Conservation (phyloP, 2,329 filamentous ascomycete species). For the Aspergillus candidus region DNA sequence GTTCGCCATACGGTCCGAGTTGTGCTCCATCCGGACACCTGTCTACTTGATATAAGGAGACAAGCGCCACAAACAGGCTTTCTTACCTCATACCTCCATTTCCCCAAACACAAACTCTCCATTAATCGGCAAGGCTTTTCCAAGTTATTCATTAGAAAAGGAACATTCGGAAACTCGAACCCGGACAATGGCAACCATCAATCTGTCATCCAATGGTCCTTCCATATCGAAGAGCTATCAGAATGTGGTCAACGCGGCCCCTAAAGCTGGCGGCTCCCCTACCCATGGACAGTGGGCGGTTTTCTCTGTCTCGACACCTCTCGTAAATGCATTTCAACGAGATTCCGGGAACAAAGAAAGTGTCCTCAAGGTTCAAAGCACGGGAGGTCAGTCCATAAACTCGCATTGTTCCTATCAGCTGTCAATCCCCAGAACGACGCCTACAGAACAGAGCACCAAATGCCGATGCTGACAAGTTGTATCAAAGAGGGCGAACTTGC, state of each 20-base stretch:
- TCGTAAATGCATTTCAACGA: conserved; percentile 84
- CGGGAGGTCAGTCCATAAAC: conserved; percentile 60
- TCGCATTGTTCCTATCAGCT: no score
- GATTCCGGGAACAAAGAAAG: conserved; percentile 83
- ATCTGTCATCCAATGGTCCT: conserved; percentile 70
- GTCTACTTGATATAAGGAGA: no score
- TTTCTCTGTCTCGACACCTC: conserved; percentile 85
- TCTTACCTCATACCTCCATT: no score
- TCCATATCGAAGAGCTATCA: conserved; percentile 74
- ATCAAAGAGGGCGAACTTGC: conserved; percentile 75
- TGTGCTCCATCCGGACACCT: no score
- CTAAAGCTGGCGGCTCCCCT: conserved; percentile 59
- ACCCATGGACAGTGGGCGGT: conserved; percentile 91
- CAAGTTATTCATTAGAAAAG: no score
- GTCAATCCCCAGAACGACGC: no score
- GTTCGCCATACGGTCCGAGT: no score
- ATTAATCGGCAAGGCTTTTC: no score
- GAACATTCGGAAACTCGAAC: background rate
- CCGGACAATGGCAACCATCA: conserved; percentile 65
- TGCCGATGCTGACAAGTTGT: conserved; percentile 14
- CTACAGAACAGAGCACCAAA: no score
- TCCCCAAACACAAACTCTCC: no score
- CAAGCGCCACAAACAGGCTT: no score
- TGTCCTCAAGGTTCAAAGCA: conserved; percentile 86
- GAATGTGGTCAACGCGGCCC: conserved; percentile 57